phyloP scores from a whole-genome alignment of 495 filamentous ascomycete genomes.

The Penicillium salamii region DNA sequence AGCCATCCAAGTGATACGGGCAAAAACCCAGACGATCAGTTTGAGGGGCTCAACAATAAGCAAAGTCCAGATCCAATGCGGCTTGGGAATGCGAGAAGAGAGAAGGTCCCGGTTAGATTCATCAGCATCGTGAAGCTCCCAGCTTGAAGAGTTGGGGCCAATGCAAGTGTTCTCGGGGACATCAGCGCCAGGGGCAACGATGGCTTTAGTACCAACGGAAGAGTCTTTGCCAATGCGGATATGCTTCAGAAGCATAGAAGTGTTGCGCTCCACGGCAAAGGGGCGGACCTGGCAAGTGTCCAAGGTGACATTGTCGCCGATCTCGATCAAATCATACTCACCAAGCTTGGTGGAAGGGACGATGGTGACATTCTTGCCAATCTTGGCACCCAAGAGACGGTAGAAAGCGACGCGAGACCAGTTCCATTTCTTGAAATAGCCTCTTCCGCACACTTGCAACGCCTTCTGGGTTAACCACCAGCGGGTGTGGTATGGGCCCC shows the following conservation, averaged over 20 bases:
- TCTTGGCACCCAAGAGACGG: slow-evolving; percentile 39
- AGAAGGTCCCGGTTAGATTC: slow-evolving; percentile 37
- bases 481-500: slow-evolving; percentile 45
- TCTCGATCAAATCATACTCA: slow-evolving; percentile 45
- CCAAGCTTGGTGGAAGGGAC: slow-evolving; percentile 29
- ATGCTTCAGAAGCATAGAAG: slow-evolving; percentile 43
- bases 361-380: slow-evolving; percentile 38
- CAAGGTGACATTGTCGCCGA: slow-evolving; percentile 38
- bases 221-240: slow-evolving; percentile 37
- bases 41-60: slow-evolving; percentile 29
- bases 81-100: slow-evolving; percentile 25
- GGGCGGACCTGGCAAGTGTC: slow-evolving; percentile 37
- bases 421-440: slow-evolving; percentile 31
- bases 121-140: slow-evolving; percentile 37
- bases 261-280: slow-evolving; percentile 45
- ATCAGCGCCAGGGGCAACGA: slow-evolving; percentile 39
- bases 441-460: slow-evolving; percentile 35
- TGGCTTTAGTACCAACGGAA: slow-evolving; percentile 33
- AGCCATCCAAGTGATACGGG: slow-evolving; percentile 36
- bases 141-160: slow-evolving; percentile 46
- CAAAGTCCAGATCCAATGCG: slow-evolving; percentile 30
- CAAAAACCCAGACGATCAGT: slow-evolving; percentile 23
- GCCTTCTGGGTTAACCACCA: slow-evolving; percentile 50
- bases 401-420: slow-evolving; percentile 35
- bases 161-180: slow-evolving; percentile 40